Evolutionary conservation across 805 yeast genomes (phyloP).

Genomic region (Zygosaccharomyces gambellarensis): DNA sequence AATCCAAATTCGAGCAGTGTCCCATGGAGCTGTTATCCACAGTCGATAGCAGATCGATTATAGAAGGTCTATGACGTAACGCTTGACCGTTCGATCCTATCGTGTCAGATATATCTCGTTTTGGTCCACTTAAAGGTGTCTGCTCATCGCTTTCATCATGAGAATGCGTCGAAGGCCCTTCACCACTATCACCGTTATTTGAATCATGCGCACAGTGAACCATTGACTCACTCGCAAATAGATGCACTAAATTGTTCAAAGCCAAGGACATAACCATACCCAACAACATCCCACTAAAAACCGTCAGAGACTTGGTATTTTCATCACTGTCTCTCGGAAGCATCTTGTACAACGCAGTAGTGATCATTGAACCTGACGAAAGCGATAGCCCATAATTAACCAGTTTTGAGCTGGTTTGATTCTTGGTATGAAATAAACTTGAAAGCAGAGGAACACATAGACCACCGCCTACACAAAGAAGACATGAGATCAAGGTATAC

Average conservation of each 20-base stretch:
- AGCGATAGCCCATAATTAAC: slow-evolving; percentile 71
- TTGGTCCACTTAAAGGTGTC: slow-evolving; percentile 2
- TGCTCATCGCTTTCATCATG: slow-evolving; percentile 1
- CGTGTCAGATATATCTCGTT: slow-evolving; percentile 1
- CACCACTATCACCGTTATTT: slow-evolving; percentile 5
- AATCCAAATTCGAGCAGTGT: slow-evolving; percentile 11
- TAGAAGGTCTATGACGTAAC: slow-evolving; percentile 11
- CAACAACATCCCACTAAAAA: slow-evolving; percentile 40
- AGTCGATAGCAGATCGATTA: slow-evolving; percentile 17
- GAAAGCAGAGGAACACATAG: slow-evolving; percentile 44
- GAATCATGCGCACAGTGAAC: slow-evolving; percentile 75
- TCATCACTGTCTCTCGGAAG: slow-evolving; percentile 56
- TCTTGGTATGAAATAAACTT: slow-evolving; percentile 12
- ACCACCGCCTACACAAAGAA: slow-evolving; percentile 70
- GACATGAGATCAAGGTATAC: slow-evolving; percentile 52
- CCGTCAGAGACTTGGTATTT: slow-evolving; percentile 38
- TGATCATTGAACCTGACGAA: slow-evolving; percentile 74
- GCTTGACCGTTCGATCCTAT: slow-evolving; percentile 1
- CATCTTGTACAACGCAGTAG: slow-evolving; percentile 72
- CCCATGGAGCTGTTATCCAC: slow-evolving; percentile 8
- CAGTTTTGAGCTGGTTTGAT: slow-evolving; percentile 45
- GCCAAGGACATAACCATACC: slow-evolving; percentile 61
- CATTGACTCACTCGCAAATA: slow-evolving; percentile 71
- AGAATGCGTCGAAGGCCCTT: neutral
- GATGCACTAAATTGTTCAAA: slow-evolving; percentile 64